Conservation (phyloP, 306 rosid species). For the Casuarina glauca region DNA sequence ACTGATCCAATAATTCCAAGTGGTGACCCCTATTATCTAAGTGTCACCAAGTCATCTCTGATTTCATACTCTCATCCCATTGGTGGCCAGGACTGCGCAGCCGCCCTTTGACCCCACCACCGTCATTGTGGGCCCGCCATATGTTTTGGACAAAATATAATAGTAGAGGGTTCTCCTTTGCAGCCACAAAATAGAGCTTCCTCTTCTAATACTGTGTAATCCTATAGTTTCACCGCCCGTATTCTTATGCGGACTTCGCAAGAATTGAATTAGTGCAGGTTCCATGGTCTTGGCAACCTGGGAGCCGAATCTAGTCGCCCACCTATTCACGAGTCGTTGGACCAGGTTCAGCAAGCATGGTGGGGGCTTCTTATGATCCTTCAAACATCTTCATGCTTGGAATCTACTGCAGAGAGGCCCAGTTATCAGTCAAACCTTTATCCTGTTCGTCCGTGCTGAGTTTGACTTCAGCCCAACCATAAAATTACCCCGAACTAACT, state of each 20-base stretch:
- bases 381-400: background rate
- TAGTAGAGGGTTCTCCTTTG: background rate
- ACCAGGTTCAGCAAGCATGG: background rate
- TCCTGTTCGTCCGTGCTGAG: background rate
- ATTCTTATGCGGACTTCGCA: too few relatives aligned
- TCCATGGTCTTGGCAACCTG: too few relatives aligned
- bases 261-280: too few relatives aligned
- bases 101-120: conserved; percentile 26
- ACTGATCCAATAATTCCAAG: background rate
- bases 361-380: background rate
- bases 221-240: too few relatives aligned
- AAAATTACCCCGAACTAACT: too few relatives aligned
- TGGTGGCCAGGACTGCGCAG: conserved; percentile 4
- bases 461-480: background rate
- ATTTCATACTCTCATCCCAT: background rate
- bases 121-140: background rate
- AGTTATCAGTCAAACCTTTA: background rate
- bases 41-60: conserved; percentile 26
- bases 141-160: background rate
- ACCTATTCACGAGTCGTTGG: background rate
- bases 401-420: background rate
- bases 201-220: too few relatives aligned
- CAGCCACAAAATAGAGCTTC: background rate
- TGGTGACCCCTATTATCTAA: background rate
- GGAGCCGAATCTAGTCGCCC: too few relatives aligned